Evolutionary conservation across 345 rosid species (phyloP), one percentile per base, ranked within the genome.

Genomic region (Rhizophora mangle): DNA sequence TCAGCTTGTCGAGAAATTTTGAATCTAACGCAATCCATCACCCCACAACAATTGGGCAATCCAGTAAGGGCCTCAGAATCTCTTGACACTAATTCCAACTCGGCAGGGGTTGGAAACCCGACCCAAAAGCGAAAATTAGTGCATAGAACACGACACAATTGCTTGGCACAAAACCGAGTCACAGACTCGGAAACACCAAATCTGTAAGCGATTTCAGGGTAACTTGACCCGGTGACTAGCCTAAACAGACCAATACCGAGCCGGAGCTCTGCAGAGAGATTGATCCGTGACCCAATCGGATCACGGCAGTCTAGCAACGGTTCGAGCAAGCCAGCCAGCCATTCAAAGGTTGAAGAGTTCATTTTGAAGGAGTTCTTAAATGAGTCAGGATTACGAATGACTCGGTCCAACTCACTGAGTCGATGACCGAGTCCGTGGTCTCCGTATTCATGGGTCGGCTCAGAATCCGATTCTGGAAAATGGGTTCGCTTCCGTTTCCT

Each of bases 41-140:
- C 86, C 3, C 94, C 94, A 39, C 94, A 85, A 49, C 94, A 89
- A 78, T 86, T 85, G 5, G 88, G 88, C 65, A 85, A 74, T 39
- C 89, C 87, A 0, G 85, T 58, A 21, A 79, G 62, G 27, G 74
- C 73, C 70, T 85, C 81, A 15, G 86, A 86, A 16, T 78, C 85
- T 18, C 57, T 65, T 0, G 89, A 83, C 15, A 86, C 78, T 4
- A 79, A 74, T 68, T 77, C 75, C 2, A 86, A 82, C 77, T 86
- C 94, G 22, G 62, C 63, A 8, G 82, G 64, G 32, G 76, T 59
- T 19, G 88, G 91, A 74, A 86, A 89, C 9, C 75, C 88, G 16
- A 85, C 82, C 94, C 94, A 83, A 76, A 86, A 86, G 21, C 91
- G 84, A 57, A 89, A 86, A 82, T 89, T 85, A 51, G 91, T 89